phyloP scores from a whole-genome alignment of 2,329 filamentous ascomycete species.

The Hymenoscyphus fructigenus region DNA sequence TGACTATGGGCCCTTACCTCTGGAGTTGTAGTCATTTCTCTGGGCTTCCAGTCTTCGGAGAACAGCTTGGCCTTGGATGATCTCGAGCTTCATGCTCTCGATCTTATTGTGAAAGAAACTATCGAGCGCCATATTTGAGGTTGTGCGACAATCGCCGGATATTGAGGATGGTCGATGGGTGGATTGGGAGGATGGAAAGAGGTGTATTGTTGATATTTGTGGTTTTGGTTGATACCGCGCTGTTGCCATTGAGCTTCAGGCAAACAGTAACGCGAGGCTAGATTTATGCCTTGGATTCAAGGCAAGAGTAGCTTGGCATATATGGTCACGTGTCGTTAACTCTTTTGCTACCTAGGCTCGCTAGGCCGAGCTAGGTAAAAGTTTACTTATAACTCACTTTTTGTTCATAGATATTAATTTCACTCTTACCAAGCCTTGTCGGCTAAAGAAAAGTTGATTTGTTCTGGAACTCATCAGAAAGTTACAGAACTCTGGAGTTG shows the following conservation, averaged over 20 bases:
- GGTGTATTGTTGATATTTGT: not conserved
- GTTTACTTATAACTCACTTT: no score
- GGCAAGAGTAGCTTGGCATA: not conserved
- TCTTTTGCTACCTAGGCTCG: no score
- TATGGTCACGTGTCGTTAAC: no score
- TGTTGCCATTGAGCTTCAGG: constrained; percentile 5
- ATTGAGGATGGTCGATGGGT: not conserved
- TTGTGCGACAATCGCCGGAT: not conserved
- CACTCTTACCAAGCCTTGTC: no score
- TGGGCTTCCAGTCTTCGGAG: constrained; percentile 94
- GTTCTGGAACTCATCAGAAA: no score
- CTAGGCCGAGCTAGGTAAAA: no score
- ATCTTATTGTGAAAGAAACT: constrained; percentile 99
- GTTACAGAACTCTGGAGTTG: no score
- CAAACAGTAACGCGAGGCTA: constrained; percentile 1
- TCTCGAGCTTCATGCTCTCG: constrained; percentile 99
- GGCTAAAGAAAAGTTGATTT: no score
- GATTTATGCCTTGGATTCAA: not conserved
- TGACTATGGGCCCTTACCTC: constrained; percentile 42
- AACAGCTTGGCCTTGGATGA: constrained; percentile 96
- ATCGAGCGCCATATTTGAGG: constrained; percentile 86
- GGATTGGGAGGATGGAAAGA: not conserved
- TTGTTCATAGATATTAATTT: no score
- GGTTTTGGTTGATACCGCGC: not conserved
- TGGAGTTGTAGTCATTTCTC: constrained; percentile 98